Base-by-base conservation (phyloP, 2,329 filamentous ascomycete genomes). In the Fusarium multiceps region DNA sequence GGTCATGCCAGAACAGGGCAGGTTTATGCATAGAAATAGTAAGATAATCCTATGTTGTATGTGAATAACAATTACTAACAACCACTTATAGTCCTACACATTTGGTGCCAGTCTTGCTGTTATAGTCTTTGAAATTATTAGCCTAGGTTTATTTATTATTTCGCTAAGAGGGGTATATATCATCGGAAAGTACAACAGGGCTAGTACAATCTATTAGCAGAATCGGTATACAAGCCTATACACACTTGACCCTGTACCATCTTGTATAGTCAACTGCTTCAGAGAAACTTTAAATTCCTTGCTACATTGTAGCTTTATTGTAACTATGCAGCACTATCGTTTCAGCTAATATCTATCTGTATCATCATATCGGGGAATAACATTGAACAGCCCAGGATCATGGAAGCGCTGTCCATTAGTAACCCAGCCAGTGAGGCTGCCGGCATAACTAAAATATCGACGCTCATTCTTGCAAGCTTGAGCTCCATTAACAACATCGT, bases 1-100 rank as follows among this genome's bases (percentile, higher is more conserved):
- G 60, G 60, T 63, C 60, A 4, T 63, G 60, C 8, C 43, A 41
- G 2, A 63, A 63, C 7, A 56, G 59, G 59, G 59, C 34, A 1
- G 18, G 34, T 0, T 4, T 63, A 9, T 63, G 59, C 10, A 63
- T 37, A 14, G 60, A 63, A 16, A 21, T 63, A 18, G 60, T 48
- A 23, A 20, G 41, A n/a, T 21, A 13, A 4, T 3, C 2, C 2
- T 43, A 2, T 7, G 3, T 5, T 25, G 4, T 9, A 12, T 7
- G 0, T 7, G 2, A 3, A 12, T 21, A 4, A 1, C 9, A 18
- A 34, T 16, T 25, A 9, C 7, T 63, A 13, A 63, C 4, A 2
- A 0, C 6, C 14, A 0, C 4, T 2, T 11, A 10, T 12, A 63
- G 60, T 30, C 47, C 2, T 63, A 49, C 14, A 27, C n/a, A 4